phyloP scores from a whole-genome alignment of 2,329 filamentous ascomycete species.

The Atkinsonella hypoxylon region DNA sequence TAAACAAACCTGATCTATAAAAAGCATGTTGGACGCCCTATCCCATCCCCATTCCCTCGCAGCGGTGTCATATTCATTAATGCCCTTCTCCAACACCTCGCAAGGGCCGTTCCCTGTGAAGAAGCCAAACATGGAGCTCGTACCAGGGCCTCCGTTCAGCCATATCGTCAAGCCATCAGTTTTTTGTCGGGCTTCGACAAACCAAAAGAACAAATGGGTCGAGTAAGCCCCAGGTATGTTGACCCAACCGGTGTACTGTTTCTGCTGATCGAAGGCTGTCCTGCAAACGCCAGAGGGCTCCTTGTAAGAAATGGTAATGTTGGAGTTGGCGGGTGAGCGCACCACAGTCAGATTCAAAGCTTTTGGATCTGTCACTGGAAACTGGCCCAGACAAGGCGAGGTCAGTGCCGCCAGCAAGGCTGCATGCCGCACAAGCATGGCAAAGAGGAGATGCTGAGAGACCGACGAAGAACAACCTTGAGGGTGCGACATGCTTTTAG shows the following conservation, averaged over 20 bases:
- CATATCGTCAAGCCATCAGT: conserved; percentile 41
- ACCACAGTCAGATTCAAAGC: conserved; percentile 40
- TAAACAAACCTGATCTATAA: conserved; percentile 39
- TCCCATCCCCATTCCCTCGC: conserved; percentile 56
- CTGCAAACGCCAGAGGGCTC: conserved; percentile 47
- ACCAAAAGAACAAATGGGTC: conserved; percentile 41
- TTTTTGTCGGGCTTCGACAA: conserved; percentile 31
- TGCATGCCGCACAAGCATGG: conserved; percentile 10
- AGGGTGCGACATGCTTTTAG: background rate
- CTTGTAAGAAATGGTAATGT: conserved; percentile 59
- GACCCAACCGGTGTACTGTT: conserved; percentile 62
- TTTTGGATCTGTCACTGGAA: conserved; percentile 17
- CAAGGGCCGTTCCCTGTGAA: conserved; percentile 49
- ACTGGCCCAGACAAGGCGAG: conserved; percentile 19
- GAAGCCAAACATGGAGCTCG: conserved; percentile 51
- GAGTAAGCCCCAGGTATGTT: conserved; percentile 42
- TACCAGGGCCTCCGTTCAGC: conserved; percentile 57
- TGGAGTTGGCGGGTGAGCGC: conserved; percentile 47
- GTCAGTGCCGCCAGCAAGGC: conserved; percentile 8
- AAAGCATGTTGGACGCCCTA: conserved; percentile 39
- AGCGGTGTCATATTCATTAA: conserved; percentile 40
- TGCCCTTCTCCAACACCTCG: conserved; percentile 34
- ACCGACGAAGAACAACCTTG: background rate
- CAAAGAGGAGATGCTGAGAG: background rate
- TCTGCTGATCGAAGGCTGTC: conserved; percentile 51